phyloP scores from a whole-genome alignment of 2,329 filamentous ascomycete species.

The Fusarium sp. region DNA sequence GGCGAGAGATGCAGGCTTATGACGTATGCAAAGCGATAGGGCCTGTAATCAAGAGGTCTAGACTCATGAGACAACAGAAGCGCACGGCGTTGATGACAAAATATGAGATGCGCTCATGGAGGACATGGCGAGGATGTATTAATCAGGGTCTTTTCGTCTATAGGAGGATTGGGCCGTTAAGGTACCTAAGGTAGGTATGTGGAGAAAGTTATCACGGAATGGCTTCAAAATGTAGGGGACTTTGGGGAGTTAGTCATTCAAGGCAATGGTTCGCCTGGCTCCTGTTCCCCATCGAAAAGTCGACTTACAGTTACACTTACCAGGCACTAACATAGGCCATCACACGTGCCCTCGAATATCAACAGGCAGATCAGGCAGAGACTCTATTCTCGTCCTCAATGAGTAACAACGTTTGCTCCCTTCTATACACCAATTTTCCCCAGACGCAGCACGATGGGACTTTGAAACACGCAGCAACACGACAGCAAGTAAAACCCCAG shows the following conservation, averaged over 20 bases:
- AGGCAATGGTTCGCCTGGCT: constrained; percentile 35
- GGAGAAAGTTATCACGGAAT: constrained; percentile 9
- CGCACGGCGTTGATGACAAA: constrained; percentile 2
- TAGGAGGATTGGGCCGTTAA: not conserved
- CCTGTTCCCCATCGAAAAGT: not conserved
- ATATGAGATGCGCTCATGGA: not conserved
- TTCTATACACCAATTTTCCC: not conserved
- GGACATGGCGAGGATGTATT: not conserved
- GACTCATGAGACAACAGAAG: not conserved
- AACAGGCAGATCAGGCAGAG: constrained; percentile 40
- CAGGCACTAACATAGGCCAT: constrained; percentile 17
- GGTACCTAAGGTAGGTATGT: not conserved
- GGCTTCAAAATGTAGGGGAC: constrained; percentile 26
- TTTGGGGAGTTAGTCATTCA: constrained; percentile 32
- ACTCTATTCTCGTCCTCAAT: constrained; percentile 18
- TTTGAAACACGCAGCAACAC: constrained; percentile 10
- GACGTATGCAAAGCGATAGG: not conserved
- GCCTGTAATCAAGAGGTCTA: not conserved
- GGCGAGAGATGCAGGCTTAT: not conserved
- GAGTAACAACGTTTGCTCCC: constrained; percentile 7
- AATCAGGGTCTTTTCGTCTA: not conserved
- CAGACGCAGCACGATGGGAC: constrained; percentile 3
- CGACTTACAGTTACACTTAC: not conserved
- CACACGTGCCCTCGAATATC: constrained; percentile 20
- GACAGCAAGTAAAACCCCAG: not conserved